Conservation (phyloP, 106 monocot genomes). For the Ottelia alismoides region DNA sequence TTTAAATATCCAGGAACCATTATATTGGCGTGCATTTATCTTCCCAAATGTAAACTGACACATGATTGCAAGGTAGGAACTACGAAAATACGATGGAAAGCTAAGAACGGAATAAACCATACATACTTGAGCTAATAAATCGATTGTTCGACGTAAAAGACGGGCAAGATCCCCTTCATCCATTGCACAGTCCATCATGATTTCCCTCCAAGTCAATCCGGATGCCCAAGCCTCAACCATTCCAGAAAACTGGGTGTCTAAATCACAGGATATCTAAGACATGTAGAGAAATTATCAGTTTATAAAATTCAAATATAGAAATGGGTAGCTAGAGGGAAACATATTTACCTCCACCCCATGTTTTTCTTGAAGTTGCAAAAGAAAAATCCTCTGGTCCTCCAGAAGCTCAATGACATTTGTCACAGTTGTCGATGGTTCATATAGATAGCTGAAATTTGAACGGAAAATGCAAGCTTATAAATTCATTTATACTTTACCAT, state of each 20-base stretch:
- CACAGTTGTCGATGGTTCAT: slow-evolving; percentile 57
- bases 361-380: slow-evolving; percentile 58
- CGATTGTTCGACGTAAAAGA: slow-evolving; percentile 69
- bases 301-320: not conserved
- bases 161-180: no score
- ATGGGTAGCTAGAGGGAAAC: not conserved
- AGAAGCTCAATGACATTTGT: slow-evolving; percentile 32
- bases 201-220: slow-evolving; percentile 67
- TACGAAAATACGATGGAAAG: no score
- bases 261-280: slow-evolving; percentile 53
- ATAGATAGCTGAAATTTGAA: slow-evolving; percentile 43
- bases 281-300: not conserved
- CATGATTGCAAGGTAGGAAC: no score
- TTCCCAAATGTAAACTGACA: no score
- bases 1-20: no score
- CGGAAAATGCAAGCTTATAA: not conserved
- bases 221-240: slow-evolving; percentile 93
- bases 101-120: not conserved
- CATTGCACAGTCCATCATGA: slow-evolving; percentile 84
- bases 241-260: slow-evolving; percentile 69
- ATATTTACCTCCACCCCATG: slow-evolving; percentile 48
- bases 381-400: slow-evolving; percentile 47
- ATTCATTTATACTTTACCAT: no score
- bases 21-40: no score
- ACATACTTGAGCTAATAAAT: slow-evolving; percentile 66